These are phyloP conservation scores for Sphaerulina vaccinii DNA, from an alignment of 2,329 filamentous ascomycete genomes.

Conservation along the genomic window DNA sequence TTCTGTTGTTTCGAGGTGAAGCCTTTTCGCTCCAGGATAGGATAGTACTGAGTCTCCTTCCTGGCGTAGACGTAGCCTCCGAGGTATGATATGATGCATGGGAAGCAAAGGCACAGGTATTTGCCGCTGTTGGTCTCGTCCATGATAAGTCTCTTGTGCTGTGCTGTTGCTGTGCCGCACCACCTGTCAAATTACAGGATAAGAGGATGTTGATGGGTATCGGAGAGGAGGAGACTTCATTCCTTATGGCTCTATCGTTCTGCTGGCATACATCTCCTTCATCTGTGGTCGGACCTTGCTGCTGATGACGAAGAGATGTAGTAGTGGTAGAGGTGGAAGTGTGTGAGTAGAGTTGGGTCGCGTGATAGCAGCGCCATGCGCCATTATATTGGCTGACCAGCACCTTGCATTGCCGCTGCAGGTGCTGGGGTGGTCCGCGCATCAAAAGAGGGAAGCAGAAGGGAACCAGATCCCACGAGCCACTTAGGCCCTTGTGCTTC, in stretches of 20 bases:
- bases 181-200: constrained; percentile 2
- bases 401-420: constrained; percentile 16
- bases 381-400: constrained; percentile 16
- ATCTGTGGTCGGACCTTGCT: not conserved
- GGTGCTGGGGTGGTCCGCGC: constrained; percentile 11
- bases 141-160: not conserved
- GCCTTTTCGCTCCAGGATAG: constrained; percentile 22
- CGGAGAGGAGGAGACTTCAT: not conserved
- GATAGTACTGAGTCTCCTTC: constrained; percentile 23
- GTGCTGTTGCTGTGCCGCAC: not conserved
- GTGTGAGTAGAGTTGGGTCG: no score
- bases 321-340: not conserved
- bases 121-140: not conserved
- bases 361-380: constrained; percentile 16
- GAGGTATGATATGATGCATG: constrained; percentile 27
- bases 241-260: not conserved
- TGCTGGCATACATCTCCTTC: not conserved
- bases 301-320: not conserved
- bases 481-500: not conserved
- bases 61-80: constrained; percentile 25
- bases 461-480: not conserved
- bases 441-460: not conserved
- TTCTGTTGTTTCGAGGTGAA: constrained; percentile 23
- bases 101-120: constrained; percentile 26
- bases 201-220: not conserved